Conservation (phyloP, 2,329 filamentous ascomycete genomes). For the Fusarium chaquense region DNA sequence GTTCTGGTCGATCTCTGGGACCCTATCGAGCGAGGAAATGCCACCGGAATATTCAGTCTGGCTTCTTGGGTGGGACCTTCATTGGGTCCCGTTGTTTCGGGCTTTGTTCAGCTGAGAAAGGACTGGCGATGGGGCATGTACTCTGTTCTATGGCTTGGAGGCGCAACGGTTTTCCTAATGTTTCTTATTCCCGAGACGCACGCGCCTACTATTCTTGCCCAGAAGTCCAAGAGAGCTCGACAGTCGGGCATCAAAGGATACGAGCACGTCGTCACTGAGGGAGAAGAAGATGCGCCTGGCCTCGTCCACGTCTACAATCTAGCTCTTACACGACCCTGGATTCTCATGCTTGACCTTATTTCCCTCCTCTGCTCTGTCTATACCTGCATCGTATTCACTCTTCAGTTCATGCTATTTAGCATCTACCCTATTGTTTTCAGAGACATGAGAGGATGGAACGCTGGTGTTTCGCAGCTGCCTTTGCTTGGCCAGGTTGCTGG, state of each 20-base stretch:
- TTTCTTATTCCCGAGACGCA: slow-evolving; percentile 71
- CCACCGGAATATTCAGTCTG: slow-evolving; percentile 65
- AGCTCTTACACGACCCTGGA: slow-evolving; percentile 65
- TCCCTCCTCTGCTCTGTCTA: slow-evolving; percentile 65
- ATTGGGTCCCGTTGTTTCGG: slow-evolving; percentile 65
- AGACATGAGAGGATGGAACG: slow-evolving; percentile 64
- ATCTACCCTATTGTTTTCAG: slow-evolving; percentile 69
- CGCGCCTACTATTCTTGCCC: slow-evolving; percentile 61
- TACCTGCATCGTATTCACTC: slow-evolving; percentile 63
- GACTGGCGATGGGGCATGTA: slow-evolving; percentile 68
- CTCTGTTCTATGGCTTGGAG: slow-evolving; percentile 59
- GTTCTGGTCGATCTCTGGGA: slow-evolving; percentile 67
- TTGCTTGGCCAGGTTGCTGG: slow-evolving; percentile 64
- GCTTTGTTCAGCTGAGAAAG: slow-evolving; percentile 68
- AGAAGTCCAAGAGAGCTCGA: slow-evolving; percentile 66
- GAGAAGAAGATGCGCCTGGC: slow-evolving; percentile 59
- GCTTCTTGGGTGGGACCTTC: slow-evolving; percentile 67
- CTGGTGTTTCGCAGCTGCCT: slow-evolving; percentile 64
- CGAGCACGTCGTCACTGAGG: slow-evolving; percentile 63
- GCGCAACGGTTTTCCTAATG: slow-evolving; percentile 58
- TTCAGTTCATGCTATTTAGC: slow-evolving; percentile 69
- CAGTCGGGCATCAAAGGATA: slow-evolving; percentile 62
- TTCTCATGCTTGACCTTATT: slow-evolving; percentile 66
- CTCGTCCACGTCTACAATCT: slow-evolving; percentile 62
- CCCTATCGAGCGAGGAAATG: slow-evolving; percentile 63